Conservation (phyloP, 2,329 filamentous ascomycete genomes). For the Fusarium citri region DNA sequence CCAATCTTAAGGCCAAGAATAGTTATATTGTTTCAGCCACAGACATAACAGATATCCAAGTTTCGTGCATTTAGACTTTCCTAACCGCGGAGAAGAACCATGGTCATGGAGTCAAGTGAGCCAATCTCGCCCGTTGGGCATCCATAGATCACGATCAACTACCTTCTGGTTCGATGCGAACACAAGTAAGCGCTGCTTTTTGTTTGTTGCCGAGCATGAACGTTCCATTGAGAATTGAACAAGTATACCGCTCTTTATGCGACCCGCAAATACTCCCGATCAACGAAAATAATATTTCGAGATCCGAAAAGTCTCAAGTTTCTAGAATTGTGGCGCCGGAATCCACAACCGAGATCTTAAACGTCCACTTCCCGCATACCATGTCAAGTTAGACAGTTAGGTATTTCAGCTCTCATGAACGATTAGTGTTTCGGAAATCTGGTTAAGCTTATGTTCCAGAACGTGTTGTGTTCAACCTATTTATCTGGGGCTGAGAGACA, state of each 20-base stretch:
- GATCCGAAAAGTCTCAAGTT: constrained; percentile 4
- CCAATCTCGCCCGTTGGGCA: constrained; percentile 23
- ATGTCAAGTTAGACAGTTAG: not conserved
- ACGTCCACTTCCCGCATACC: constrained; percentile 25
- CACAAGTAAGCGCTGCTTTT: constrained; percentile 9
- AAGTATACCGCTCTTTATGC: constrained; percentile 30
- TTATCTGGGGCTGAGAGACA: not conserved
- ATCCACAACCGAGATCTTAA: constrained; percentile 26
- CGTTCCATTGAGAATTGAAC: not conserved
- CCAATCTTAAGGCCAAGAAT: constrained; percentile 11
- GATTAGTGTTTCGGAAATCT: constrained; percentile 17
- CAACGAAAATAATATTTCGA: constrained; percentile 13
- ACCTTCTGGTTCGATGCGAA: constrained; percentile 11
- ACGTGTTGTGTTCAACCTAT: not conserved
- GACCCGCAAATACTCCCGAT: constrained; percentile 26
- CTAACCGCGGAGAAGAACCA: not conserved
- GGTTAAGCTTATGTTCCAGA: constrained; percentile 20
- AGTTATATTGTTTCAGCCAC: constrained; percentile 24
- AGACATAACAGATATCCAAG: constrained; percentile 9
- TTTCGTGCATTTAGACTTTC: constrained; percentile 23
- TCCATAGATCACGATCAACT: constrained; percentile 11
- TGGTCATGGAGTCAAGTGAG: not conserved
- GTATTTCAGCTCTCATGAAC: constrained; percentile 33
- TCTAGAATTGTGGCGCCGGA: constrained; percentile 33
- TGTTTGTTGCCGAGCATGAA: constrained; percentile 6